Evolutionary conservation across 2,329 filamentous ascomycete genomes (phyloP), one percentile per base, ranked within the genome.

Genomic region (Acephala macrosclerotiorum): DNA sequence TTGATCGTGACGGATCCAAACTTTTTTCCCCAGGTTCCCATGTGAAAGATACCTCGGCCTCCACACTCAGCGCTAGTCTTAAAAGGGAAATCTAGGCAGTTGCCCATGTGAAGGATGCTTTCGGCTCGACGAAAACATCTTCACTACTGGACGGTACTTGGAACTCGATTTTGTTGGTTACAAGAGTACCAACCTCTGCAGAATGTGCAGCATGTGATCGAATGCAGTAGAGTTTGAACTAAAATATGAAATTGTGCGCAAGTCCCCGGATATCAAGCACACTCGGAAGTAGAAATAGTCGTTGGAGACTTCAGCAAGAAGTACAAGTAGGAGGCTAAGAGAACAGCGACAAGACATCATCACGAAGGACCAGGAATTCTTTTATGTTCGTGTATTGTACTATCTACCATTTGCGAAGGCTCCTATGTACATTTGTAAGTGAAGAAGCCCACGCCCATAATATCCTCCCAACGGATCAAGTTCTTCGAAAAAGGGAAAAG

Each of bases 21-120:
- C 49, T 18, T 26, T 2, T 18, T 53, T 29, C 49, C 49, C 49
- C 49, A 53, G 49, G 33, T 22, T 53, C 18, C 11, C 49, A 53
- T 53, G 49, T 53, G 49, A 53, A 42, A 29, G 49, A 7, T 53
- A 53, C 49, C 49, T 53, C 49, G 49, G 49, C n/a, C 22, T 29
- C 49, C 26, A 26, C 49, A 18, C 49, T 53, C 25, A 53, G 49
- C 49, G 12, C 49, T 53, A 53, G 49, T 16, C 49, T n/a, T 18
- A 25, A 26, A 53, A 53, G 9, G 25, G 18, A 25, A 26, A 33
- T 33, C 16, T 33, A 29, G 49, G 22, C 12, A 3, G 11, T 7
- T 16, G 49, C 22, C 49, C 49, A 53, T 53, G 49, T 53, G 49
- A 53, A 53, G 49, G n/a, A 29, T 29, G 49, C 14, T 14, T 53